Evolutionary conservation across 106 monocot genomes (phyloP), one percentile per base, ranked within the genome.

Genomic region (Amphibolis antarctica): DNA sequence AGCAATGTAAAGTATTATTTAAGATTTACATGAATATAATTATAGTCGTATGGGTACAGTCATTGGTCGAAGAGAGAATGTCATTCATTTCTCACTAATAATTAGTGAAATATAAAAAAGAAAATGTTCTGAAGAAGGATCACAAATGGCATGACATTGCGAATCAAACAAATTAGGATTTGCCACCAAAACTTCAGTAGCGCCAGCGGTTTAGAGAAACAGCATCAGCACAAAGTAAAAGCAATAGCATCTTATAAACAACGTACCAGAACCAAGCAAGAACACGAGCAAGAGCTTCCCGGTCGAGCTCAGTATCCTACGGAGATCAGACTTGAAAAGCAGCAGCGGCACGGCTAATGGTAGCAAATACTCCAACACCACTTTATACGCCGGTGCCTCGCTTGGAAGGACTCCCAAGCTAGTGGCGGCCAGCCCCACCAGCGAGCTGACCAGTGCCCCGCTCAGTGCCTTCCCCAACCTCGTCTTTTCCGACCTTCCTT

Each of bases 261-360:
- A 19, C 64, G 55, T 44, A 58, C 65, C 55, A 9, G 64, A 73
- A 42, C 72, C 73, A 13, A 65, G 55, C 20, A 65, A 45, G 63
- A 65, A 73, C 1, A 55, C 55, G 1, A 73, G 44, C 2, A 65
- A 65, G 17, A 66, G 25, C 13, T 10, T 53, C 46, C 74, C 74
- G 10, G 67, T 75, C 46, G 67, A 67, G 0, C 17, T n/a, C 10
- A 75, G 9, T 0, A 68, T 31, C 21, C 74, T 46, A 18, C 44
- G 29, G 12, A 75, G 59, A 43, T 68, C 67, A 6, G 74, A 67
- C 9, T 53, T 61, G 53, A 75, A 68, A 36, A 75, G 74, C 14
- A 75, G 67, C 51, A 75, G 26, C 22, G 74, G 68, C 18, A 75
- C 67, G 25, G 74, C 66, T 24, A 75, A 23, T 14, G 74, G 74